Conservation (phyloP, 2,329 filamentous ascomycete genomes). For the Ophiostoma himal-ulmi region DNA sequence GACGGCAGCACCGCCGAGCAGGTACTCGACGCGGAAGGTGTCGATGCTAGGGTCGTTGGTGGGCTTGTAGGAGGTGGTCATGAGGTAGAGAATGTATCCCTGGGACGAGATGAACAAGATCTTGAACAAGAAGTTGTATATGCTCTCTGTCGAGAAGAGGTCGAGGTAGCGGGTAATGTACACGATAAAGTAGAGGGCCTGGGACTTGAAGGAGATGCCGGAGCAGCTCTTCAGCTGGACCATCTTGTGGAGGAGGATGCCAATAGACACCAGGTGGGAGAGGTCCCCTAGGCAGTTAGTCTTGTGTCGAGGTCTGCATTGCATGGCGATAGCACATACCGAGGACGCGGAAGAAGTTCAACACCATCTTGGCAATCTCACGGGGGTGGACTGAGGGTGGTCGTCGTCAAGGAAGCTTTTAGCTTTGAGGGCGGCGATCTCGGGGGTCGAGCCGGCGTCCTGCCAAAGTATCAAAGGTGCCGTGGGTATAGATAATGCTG, state of each 20-base stretch:
- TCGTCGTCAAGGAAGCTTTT: not conserved
- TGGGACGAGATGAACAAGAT: slow-evolving; percentile 87
- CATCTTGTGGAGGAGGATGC: slow-evolving; percentile 97
- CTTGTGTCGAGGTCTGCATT: not conserved
- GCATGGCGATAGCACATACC: slow-evolving; percentile 35
- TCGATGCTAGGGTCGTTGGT: slow-evolving; percentile 96
- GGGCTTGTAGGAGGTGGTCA: slow-evolving; percentile 95
- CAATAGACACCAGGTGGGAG: slow-evolving; percentile 88
- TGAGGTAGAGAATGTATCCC: slow-evolving; percentile 93
- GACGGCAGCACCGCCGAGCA: slow-evolving; percentile 72
- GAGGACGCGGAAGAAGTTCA: slow-evolving; percentile 55
- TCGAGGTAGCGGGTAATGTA: slow-evolving; percentile 93
- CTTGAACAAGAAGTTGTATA: slow-evolving; percentile 95
- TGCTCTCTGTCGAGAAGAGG: slow-evolving; percentile 73
- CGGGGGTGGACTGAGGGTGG: not conserved
- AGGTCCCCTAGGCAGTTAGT: slow-evolving; percentile 63
- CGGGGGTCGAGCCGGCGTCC: not conserved
- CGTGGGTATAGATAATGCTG: not conserved
- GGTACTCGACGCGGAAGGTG: slow-evolving; percentile 94
- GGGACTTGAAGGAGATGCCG: slow-evolving; percentile 97
- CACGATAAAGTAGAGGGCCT: slow-evolving; percentile 88
- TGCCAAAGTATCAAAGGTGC: not conserved
- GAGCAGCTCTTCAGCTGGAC: slow-evolving; percentile 90
- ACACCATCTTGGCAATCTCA: slow-evolving; percentile 37
- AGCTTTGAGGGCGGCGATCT: not conserved